phyloP scores from a whole-genome alignment of 441 rosid species.

The Erodium trifolium region DNA sequence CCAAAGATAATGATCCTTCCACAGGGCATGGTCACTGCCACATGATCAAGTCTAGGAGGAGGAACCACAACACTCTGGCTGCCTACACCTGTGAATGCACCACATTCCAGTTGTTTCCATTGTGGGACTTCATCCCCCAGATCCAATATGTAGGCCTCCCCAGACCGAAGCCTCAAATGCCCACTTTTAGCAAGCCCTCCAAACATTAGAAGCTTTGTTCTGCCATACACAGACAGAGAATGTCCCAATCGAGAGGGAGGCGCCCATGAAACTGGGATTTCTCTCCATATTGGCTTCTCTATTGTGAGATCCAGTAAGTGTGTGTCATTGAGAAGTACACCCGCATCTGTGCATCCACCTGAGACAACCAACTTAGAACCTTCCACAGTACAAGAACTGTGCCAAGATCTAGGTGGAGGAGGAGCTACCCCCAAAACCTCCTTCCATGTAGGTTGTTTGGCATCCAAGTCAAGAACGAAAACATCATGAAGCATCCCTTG shows the following conservation, averaged over 20 bases:
- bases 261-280: constrained; percentile 84
- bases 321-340: constrained; percentile 85
- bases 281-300: constrained; percentile 87
- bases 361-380: constrained; percentile 91
- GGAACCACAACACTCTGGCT: constrained; percentile 78
- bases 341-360: constrained; percentile 95
- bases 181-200: constrained; percentile 91
- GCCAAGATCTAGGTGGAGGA: constrained; percentile 97
- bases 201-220: constrained; percentile 80
- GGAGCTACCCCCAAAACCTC: constrained; percentile 89
- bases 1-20: constrained; percentile 87
- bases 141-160: constrained; percentile 90
- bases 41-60: constrained; percentile 91
- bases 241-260: constrained; percentile 94
- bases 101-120: constrained; percentile 75
- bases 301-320: constrained; percentile 81
- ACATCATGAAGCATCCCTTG: constrained; percentile 90
- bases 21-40: constrained; percentile 78
- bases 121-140: constrained; percentile 78
- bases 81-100: constrained; percentile 84
- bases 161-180: constrained; percentile 79
- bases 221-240: constrained; percentile 76
- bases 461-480: constrained; percentile 81
- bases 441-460: constrained; percentile 85
- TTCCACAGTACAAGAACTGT: constrained; percentile 94